These are phyloP conservation scores for Elongisporangium prolatum DNA, from an alignment of 352 stramenopile genomes.

Conservation along the genomic window DNA sequence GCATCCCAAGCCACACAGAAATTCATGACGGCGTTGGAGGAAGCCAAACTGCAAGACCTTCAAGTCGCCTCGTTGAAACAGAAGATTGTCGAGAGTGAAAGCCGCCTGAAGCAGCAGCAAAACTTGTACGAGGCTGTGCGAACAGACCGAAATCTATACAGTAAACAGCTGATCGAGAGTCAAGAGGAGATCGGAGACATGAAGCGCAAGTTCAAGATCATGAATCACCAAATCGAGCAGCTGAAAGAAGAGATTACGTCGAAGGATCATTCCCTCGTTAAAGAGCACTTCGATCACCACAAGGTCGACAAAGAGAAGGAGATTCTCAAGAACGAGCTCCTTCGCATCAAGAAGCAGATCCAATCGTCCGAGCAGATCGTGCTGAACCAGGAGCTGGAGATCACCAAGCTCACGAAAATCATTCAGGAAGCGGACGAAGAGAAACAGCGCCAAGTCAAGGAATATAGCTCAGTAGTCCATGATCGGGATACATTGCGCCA, in stretches of 20 bases:
- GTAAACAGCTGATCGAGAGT: slow-evolving; percentile 92
- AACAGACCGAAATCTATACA: slow-evolving; percentile 91
- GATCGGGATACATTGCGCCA: slow-evolving; percentile 82
- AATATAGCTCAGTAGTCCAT: slow-evolving; percentile 78
- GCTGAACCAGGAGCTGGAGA: slow-evolving; percentile 78
- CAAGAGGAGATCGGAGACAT: slow-evolving; percentile 88
- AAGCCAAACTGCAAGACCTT: slow-evolving; percentile 73
- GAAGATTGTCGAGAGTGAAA: slow-evolving; percentile 74
- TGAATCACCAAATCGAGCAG: slow-evolving; percentile 91
- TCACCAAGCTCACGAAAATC: slow-evolving; percentile 81
- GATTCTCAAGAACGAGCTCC: slow-evolving; percentile 85
- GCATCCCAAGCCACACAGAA: slow-evolving; percentile 68
- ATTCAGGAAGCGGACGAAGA: slow-evolving; percentile 91
- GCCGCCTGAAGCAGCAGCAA: slow-evolving; percentile 91
- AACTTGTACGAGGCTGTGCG: slow-evolving; percentile 92
- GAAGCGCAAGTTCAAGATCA: slow-evolving; percentile 90
- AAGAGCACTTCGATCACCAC: slow-evolving; percentile 93
- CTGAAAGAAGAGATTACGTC: slow-evolving; percentile 92
- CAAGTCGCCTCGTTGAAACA: slow-evolving; percentile 69
- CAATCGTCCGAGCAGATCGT: slow-evolving; percentile 87
- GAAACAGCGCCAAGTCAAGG: slow-evolving; percentile 81
- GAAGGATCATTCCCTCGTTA: slow-evolving; percentile 90
- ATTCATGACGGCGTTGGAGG: slow-evolving; percentile 80
- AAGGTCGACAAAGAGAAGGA: slow-evolving; percentile 93
- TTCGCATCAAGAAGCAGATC: slow-evolving; percentile 91